Conservation (phyloP, 2,329 filamentous ascomycete species). For the Talaromyces sp. region DNA sequence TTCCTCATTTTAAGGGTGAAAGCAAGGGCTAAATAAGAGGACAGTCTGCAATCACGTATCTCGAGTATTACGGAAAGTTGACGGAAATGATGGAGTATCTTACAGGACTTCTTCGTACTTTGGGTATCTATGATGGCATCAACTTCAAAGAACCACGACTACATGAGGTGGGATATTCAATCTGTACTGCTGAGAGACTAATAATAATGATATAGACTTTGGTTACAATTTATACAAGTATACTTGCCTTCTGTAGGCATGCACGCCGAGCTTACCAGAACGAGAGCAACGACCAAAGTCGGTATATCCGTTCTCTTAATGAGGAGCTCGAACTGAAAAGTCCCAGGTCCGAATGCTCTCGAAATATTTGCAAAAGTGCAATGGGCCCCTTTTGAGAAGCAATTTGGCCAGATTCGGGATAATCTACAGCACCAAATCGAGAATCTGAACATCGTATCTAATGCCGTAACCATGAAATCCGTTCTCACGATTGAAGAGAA, state of each 20-base stretch:
- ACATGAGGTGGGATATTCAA: neutral
- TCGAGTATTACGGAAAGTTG: constrained; percentile 18
- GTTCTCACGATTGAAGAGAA: neutral
- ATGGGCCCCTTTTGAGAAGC: constrained; percentile 17
- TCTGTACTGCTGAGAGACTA: neutral
- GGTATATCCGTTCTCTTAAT: neutral
- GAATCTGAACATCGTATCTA: constrained; percentile 3
- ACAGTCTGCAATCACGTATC: constrained; percentile 15
- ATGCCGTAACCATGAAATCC: constrained; percentile 11
- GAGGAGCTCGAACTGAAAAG: neutral
- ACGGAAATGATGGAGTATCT: constrained; percentile 17
- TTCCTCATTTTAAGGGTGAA: neutral
- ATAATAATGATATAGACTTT: neutral
- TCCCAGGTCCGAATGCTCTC: neutral
- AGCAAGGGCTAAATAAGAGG: neutral
- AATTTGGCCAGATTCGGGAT: constrained; percentile 15
- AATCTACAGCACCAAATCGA: constrained; percentile 11
- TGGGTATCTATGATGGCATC: constrained; percentile 1
- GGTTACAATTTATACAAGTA: constrained; percentile 13
- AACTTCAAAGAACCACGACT: constrained; percentile 2
- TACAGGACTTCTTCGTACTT: neutral
- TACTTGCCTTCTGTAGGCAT: constrained; percentile 14
- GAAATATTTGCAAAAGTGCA: constrained; percentile 12
- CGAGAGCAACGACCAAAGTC: neutral
- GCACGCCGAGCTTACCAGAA: constrained; percentile 3